Conservation (phyloP, 192 early-diverging fungal genomes). For the Gorgonomyces haynaldii region DNA sequence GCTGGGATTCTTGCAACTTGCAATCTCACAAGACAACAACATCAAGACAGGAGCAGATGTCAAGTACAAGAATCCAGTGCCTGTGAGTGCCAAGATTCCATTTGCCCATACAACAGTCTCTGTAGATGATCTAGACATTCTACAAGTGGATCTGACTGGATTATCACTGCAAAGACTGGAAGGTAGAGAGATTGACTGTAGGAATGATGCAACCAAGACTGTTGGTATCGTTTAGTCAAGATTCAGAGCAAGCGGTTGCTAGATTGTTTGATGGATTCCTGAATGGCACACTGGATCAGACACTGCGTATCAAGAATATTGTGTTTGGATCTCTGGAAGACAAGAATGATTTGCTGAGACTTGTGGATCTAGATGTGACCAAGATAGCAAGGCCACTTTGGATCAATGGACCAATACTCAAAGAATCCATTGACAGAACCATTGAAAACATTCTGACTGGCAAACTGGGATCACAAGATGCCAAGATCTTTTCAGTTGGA, state of each 20-base stretch:
- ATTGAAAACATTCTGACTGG: neutral
- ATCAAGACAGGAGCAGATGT: constrained; percentile 5
- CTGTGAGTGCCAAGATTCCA: constrained; percentile 16
- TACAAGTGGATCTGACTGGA: constrained; percentile 12
- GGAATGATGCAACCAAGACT: constrained; percentile 7
- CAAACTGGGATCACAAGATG: neutral
- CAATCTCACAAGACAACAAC: neutral
- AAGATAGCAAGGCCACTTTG: neutral
- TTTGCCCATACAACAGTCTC: constrained; percentile 9
- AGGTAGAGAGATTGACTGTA: neutral
- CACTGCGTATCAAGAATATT: constrained; percentile 6
- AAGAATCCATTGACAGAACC: neutral
- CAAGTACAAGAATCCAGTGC: constrained; percentile 14
- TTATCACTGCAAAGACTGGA: constrained; percentile 6
- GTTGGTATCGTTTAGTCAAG: neutral
- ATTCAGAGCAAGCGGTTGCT: constrained; percentile 8
- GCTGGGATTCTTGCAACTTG: neutral
- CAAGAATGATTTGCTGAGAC: constrained; percentile 12
- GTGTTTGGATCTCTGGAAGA: constrained; percentile 12
- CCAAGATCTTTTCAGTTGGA: neutral
- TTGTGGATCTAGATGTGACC: neutral
- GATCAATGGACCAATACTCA: neutral
- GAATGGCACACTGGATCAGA: constrained; percentile 5
- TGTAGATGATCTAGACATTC: constrained; percentile 1
- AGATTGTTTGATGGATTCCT: constrained; percentile 9